phyloP scores from a whole-genome alignment of 495 filamentous ascomycete species.

The Pseudomonodictys pantanalensis region DNA sequence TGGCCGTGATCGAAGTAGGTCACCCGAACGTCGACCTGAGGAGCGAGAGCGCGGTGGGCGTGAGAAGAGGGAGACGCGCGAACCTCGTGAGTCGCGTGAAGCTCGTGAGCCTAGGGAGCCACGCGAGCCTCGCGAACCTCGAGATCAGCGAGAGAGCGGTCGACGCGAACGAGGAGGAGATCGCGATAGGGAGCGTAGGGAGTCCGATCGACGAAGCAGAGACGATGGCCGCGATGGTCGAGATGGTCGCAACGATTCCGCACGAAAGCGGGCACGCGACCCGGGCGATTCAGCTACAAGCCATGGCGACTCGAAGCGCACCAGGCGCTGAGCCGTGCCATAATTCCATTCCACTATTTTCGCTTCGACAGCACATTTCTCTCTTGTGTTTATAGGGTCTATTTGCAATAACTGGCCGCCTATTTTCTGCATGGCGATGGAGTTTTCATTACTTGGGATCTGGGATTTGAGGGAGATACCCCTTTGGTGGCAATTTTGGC shows the following conservation, averaged over 20 bases:
- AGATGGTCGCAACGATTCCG: conserved; percentile 8
- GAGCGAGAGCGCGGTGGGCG: conserved; percentile 15
- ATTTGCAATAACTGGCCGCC: background rate
- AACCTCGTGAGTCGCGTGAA: background rate
- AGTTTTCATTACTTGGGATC: background rate
- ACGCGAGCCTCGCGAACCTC: conserved; percentile 17
- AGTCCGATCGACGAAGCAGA: background rate
- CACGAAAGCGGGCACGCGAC: conserved; percentile 26
- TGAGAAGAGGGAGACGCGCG: conserved; percentile 4
- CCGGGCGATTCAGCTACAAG: conserved; percentile 7
- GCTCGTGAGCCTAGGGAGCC: conserved; percentile 12
- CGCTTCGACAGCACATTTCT: background rate
- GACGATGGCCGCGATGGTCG: conserved; percentile 5
- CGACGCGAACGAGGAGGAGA: background rate
- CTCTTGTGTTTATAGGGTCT: background rate
- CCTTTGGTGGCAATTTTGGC: background rate
- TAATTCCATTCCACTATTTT: background rate
- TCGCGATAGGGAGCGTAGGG: background rate
- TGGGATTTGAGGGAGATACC: background rate
- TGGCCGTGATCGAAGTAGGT: conserved; percentile 21
- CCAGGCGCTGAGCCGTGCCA: background rate
- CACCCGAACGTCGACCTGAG: conserved; percentile 23
- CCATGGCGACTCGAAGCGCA: conserved; percentile 19
- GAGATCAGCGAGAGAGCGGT: background rate
- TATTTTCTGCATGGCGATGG: background rate